phyloP scores from a whole-genome alignment of 163 green algal species.

The Volvox carteri region DNA sequence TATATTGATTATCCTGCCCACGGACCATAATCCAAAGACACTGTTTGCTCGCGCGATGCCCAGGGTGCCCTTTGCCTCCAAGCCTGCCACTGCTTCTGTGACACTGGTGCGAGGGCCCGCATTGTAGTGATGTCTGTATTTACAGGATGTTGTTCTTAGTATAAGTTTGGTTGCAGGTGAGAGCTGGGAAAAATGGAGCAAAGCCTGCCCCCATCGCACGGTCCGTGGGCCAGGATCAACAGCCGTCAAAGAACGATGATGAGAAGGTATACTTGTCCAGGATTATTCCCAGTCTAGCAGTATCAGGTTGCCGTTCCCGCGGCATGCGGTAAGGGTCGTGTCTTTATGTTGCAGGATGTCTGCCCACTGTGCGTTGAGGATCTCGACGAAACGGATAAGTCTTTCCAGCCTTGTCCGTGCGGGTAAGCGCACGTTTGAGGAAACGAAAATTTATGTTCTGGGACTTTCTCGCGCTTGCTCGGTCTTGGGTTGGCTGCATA shows the following conservation, averaged over 20 bases:
- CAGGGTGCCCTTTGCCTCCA: slow-evolving; percentile 24
- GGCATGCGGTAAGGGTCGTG: slow-evolving; percentile 14
- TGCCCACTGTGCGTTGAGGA: slow-evolving; percentile 77
- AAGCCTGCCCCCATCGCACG: slow-evolving; percentile 34
- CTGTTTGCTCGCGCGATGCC: slow-evolving; percentile 22
- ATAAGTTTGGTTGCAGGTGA: slow-evolving; percentile 10
- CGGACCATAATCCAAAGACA: not conserved
- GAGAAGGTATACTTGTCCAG: not conserved
- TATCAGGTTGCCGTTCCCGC: slow-evolving; percentile 1
- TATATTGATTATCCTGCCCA: slow-evolving; percentile 1
- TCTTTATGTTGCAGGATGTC: not conserved
- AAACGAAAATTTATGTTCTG: not conserved
- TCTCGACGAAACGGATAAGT: slow-evolving; percentile 76
- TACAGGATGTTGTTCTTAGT: not conserved
- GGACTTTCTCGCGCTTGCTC: slow-evolving; percentile 26
- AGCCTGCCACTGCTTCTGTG: slow-evolving; percentile 23
- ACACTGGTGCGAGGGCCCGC: not conserved
- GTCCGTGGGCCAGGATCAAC: slow-evolving; percentile 17
- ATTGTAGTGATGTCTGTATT: not conserved
- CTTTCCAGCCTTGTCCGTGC: slow-evolving; percentile 80
- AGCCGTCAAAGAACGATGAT: not conserved
- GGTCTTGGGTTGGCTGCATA: too few relatives aligned
- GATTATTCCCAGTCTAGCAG: not conserved
- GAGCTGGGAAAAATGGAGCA: not conserved
- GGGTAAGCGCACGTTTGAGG: slow-evolving; percentile 65